Base-by-base conservation (phyloP, 192 early-diverging fungal genomes). In the Coemansia reversa region DNA sequence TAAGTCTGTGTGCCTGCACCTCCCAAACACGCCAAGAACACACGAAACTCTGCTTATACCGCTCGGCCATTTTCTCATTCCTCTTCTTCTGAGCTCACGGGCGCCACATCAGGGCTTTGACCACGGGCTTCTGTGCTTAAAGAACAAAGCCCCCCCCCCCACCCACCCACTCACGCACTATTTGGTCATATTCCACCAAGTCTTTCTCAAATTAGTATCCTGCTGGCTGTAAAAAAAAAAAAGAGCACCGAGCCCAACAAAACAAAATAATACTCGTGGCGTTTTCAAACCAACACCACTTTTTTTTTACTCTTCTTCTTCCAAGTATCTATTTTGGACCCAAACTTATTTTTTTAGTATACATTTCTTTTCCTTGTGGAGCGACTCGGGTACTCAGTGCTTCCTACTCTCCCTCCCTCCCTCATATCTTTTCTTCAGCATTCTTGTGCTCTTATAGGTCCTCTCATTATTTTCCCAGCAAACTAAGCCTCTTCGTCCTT, bases 261-360 rank as follows among this genome's bases (percentile, higher is more conserved):
- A 45, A 45, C 9, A 45, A 45, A 45, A 16, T 16, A 45, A 45
- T 16, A 45, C 39, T 45, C 39, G 39, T 45, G 39, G 39, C 39
- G 39, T 12, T 45, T 12, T 45, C 39, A 45, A 45, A 45, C 39
- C 14, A 45, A 35, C 33, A 35, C 27, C 27, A 27, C 27, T 27
- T 27, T 27, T n/a, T n/a, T n/a, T 24, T 55, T 55, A 27, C 8
- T 32, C 55, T 11, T 56, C 28, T 56, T 56, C 47, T n/a, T 25
- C 22, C 19, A 27, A 25, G 19, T 49, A 16, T 25, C 29, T 61
- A 24, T 29, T 29, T 27, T 49, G 52, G 24, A 53, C 52, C 28
- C 52, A 27, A 27, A 11, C 27, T 60, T 16, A 50, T 23, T 28
- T 51, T 51, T 9, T 47, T 20, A 20, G 28, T 18, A 28, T 61